Base-by-base conservation (phyloP, 331 rosid genomes). In the Pyracantha coccinea region DNA sequence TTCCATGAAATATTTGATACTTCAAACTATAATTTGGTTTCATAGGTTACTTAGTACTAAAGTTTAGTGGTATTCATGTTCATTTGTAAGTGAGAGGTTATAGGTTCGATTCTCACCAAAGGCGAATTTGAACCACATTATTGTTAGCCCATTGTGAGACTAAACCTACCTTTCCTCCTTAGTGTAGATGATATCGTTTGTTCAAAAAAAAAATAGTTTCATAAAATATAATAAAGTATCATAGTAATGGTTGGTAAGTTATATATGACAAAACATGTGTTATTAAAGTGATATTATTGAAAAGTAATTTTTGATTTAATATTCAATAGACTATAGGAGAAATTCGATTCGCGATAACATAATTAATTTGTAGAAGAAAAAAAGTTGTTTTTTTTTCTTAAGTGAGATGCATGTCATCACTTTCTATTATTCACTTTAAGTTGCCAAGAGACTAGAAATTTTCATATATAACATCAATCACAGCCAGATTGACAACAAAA, bases 361-460 rank as follows among this genome's bases (percentile, higher is more conserved):
- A 41, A 38, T 38, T 35, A 67, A 23, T 68, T 25, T 77, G 67
- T 29, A 66, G 28, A 41, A 41, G 47, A 11, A 41, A 41, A 41
- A 58, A 60, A 55, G 25, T 50, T 29, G 23, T 28, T 16, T 59
- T 12, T 6, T 28, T 12, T 52, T 50, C 31, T 3, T 20, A 32
- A 71, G 65, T 54, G 75, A 54, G 31, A 54, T 55, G 47, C 29
- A 20, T 71, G 75, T 54, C 75, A 71, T 71, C 75, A 54, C 53
- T 54, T 50, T 5, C 76, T 25, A 21, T 15, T 73, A 47, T 25
- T 17, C 47, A 12, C 65, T 70, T 65, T 11, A 35, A 19, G 74
- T 21, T 31, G 45, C 57, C 12, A 77, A 11, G 47, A 60, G 33
- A 45, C 17, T n/a, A 74, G 50, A 62, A 62, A 62, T 6, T 16